Base-by-base conservation (phyloP, 441 rosid genomes). In the Pelargonium cotyledonis region DNA sequence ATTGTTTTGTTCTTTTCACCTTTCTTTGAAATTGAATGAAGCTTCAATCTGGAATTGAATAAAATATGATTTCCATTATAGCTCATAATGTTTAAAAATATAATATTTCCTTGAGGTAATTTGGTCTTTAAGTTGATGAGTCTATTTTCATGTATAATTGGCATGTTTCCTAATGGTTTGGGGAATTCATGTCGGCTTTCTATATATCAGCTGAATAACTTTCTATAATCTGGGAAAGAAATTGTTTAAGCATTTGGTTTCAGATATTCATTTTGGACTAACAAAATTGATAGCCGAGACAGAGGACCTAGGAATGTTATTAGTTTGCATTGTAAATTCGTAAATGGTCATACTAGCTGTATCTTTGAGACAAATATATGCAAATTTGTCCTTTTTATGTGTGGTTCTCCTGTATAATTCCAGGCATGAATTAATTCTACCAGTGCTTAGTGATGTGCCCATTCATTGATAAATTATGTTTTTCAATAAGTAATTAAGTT, bases 71-170 rank as follows among this genome's bases (percentile, higher is more conserved):
- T 29, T 14, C 35, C 44, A 9, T n/a, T 35, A 31, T 2, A 29
- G 47, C 41, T 8, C 70, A 72, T 57, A 43, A 65, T 71, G 65
- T 43, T 10, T 4, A 16, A 43, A 44, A 40, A 51, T 71, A 57
- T 19, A 3, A 21, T 14, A 21, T 63, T 35, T 61, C 63, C 51
- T 9, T 46, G 51, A 46, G 14, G 51, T 16, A 16, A 51, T 51
- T 55, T 19, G 26, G 9, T n/a, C 11, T 6, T 58, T 58, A 0
- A 11, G 23, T 58, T 58, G 9, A 55, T 55, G 61, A 55, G 4
- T 51, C 57, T 15, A 9, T 51, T 15, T 51, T 15, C 18, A 3
- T 51, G 58, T 51, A 51, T 51, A n/a, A n/a, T 47, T 60, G 10
- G 63, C 66, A 18, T 31, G 41, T 8, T 66, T 57, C 62, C 51